Evolutionary conservation across 2,329 filamentous ascomycete species (phyloP), one percentile per base, ranked within the genome.

Genomic region (Nothomitra cinnamomea): DNA sequence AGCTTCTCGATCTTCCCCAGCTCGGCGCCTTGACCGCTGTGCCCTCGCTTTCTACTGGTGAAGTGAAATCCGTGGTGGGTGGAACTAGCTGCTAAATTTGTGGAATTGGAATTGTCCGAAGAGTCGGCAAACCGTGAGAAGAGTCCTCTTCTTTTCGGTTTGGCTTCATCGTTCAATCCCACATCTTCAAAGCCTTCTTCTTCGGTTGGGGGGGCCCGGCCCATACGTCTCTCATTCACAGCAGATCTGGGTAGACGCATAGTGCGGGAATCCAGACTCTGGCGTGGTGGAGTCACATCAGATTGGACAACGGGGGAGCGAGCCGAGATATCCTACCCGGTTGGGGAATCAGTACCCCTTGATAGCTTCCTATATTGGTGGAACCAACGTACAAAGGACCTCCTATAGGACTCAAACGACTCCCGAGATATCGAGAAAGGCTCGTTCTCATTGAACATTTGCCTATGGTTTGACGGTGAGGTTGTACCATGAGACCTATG

Each of bases 351-450:
- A 54, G 42, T 35, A 43, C 15, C n/a, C 38, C 17, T 54, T 15
- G 21, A 15, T 3, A 25, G n/a, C 12, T 28, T 19, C 24, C 6
- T 17, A 22, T 28, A 1, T 25, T 13, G 41, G 3, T 19, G 3
- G 40, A 21, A 12, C 38, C n/a, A 13, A 74, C 83, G 61, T 77
- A 95, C 90, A 72, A 96, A 96, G 58, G 89, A 95, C 62, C 92
- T 81, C 58, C 92, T 78, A 69, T 96, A 96, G 2, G 89, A 95
- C 66, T 96, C 92, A 64, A 96, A 96, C 1, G 89, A 95, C 70
- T 96, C 92, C 62, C 90, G 79, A 38, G 89, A 95, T 65, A 96
- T 96, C 58, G 85, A 87, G 66, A 96, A 96, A 13, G 85, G 88
- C 65, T 96, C 90, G 61, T 88, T 89, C 57, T 94, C 87, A 61